phyloP scores from a whole-genome alignment of 768 basidiomycete genomes.

The Termitomyces sp. region DNA sequence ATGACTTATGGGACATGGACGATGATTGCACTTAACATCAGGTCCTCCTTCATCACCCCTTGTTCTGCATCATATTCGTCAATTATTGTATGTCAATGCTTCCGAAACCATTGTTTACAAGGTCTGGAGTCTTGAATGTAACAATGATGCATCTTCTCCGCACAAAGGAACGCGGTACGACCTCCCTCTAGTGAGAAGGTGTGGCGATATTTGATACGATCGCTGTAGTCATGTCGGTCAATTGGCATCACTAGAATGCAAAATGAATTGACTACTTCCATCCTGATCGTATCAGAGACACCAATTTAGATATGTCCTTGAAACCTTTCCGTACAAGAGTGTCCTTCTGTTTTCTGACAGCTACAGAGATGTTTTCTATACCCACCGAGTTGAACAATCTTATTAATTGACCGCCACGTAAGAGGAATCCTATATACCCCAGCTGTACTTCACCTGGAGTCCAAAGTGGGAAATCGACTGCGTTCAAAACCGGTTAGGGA shows the following conservation, averaged over 20 bases:
- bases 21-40: slow-evolving; percentile 3
- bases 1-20: background rate
- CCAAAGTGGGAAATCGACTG: slow-evolving; percentile 12
- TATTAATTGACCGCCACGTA: slow-evolving; percentile 1
- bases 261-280: background rate
- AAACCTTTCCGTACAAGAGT: slow-evolving; percentile 3
- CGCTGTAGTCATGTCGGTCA: background rate
- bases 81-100: background rate
- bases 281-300: background rate
- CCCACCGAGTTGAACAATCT: slow-evolving; percentile 6
- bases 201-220: background rate
- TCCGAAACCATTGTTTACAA: slow-evolving; percentile 6
- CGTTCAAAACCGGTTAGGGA: background rate
- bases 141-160: slow-evolving; percentile 6
- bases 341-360: slow-evolving; percentile 3
- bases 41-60: slow-evolving; percentile 2
- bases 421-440: slow-evolving; percentile 9
- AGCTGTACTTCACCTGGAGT: slow-evolving; percentile 2
- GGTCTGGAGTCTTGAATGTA: slow-evolving; percentile 5
- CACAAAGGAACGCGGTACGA: slow-evolving; percentile 9
- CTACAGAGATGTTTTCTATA: background rate
- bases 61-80: slow-evolving; percentile 1
- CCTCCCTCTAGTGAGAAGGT: slow-evolving; percentile 5
- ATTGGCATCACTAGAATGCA: background rate
- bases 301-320: slow-evolving; percentile 7